phyloP scores from a whole-genome alignment of 345 rosid species.

The Eutrema japonicum region DNA sequence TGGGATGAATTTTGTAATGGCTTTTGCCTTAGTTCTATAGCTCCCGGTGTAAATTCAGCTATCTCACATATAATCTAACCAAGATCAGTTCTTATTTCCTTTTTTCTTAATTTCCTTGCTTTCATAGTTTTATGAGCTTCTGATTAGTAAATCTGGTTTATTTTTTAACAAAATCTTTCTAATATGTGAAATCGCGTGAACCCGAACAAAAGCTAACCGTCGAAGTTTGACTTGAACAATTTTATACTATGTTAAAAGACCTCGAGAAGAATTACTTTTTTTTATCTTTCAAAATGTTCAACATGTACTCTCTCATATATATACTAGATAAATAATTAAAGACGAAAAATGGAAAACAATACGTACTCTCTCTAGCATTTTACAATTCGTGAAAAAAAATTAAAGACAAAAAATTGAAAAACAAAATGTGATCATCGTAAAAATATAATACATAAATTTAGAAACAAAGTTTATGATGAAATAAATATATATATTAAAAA shows the following conservation, averaged over 20 bases:
- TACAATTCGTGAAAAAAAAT: no score
- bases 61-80: constrained; percentile 39
- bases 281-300: no score
- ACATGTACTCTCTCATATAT: no score
- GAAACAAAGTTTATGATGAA: no score
- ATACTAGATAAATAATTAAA: no score
- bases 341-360: no score
- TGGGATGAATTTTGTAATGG: constrained; percentile 41
- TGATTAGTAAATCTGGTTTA: constrained; percentile 12
- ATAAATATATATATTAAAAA: no score
- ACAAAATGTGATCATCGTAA: no score
- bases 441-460: no score
- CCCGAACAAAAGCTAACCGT: not conserved
- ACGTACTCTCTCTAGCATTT: no score
- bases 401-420: no score
- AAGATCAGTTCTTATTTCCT: constrained; percentile 18
- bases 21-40: constrained; percentile 31
- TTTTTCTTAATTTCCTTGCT: not conserved
- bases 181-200: constrained; percentile 6
- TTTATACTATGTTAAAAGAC: not conserved
- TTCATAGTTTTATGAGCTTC: not conserved
- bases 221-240: not conserved
- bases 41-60: constrained; percentile 27
- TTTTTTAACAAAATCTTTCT: not conserved
- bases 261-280: no score